Conservation (phyloP, 306 rosid genomes). For the Trifolium fragiferum region DNA sequence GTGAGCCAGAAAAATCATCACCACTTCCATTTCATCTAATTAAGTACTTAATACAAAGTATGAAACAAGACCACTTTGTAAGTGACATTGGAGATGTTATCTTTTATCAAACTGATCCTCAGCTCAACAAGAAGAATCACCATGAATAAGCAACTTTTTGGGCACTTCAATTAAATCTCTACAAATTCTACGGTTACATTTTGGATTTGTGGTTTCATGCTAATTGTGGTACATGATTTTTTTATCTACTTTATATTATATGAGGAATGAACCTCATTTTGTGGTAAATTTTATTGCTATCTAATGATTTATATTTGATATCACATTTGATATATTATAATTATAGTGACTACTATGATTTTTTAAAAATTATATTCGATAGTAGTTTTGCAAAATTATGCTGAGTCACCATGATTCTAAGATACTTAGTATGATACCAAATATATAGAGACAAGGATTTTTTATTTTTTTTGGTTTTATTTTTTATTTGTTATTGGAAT, state of each 20-base stretch:
- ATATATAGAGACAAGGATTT: no score
- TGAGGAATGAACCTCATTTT: not conserved
- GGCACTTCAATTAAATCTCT: not conserved
- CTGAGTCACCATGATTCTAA: no score
- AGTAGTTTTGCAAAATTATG: no score
- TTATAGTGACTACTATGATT: no score
- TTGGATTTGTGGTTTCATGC: conserved; percentile 25
- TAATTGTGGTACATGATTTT: not conserved
- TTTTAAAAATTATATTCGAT: no score
- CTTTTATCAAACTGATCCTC: conserved; percentile 68
- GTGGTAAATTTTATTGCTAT: not conserved
- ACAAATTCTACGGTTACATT: not conserved
- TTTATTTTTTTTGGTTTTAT: no score
- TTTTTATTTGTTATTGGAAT: no score
- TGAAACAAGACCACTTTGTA: conserved; percentile 78
- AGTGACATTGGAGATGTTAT: conserved; percentile 76
- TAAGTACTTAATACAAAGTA: conserved; percentile 61
- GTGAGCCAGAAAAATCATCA: conserved; percentile 88
- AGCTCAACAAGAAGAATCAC: conserved; percentile 24
- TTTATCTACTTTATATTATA: conserved; percentile 14
- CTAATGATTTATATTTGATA: no score
- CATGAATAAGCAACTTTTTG: conserved; percentile 42
- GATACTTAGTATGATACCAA: no score
- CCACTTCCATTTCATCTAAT: conserved; percentile 75
- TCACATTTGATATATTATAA: no score